Conservation (phyloP, 2,329 filamentous ascomycete species). For the Rhynchosporium graminicola region DNA sequence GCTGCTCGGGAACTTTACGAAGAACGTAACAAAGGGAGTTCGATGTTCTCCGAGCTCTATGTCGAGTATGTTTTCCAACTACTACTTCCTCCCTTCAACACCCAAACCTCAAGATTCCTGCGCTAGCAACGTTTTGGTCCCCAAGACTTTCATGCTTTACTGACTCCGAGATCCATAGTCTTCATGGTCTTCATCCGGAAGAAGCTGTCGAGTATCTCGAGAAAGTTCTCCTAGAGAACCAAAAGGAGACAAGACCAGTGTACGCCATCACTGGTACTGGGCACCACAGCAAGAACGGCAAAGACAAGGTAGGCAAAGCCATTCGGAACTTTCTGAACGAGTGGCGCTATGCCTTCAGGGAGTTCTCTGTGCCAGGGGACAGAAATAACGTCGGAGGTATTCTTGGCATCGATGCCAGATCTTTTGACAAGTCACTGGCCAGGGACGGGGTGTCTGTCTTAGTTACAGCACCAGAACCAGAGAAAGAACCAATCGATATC, state of each 20-base stretch:
- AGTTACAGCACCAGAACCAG: slow-evolving; percentile 32
- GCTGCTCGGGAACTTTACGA: slow-evolving; percentile 91
- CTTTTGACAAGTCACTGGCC: slow-evolving; percentile 63
- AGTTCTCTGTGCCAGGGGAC: slow-evolving; percentile 96
- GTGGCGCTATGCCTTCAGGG: slow-evolving; percentile 92
- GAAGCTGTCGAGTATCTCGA: slow-evolving; percentile 95
- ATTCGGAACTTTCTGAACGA: slow-evolving; percentile 90
- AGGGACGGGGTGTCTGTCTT: slow-evolving; percentile 45
- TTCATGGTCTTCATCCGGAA: slow-evolving; percentile 97
- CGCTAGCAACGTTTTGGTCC: too few species aligned
- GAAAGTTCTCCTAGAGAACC: slow-evolving; percentile 81
- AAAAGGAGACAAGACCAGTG: slow-evolving; percentile 69
- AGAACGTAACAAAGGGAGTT: slow-evolving; percentile 76
- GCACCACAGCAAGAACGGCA: slow-evolving; percentile 97
- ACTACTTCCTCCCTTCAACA: too few species aligned
- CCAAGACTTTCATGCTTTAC: too few species aligned
- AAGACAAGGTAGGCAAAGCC: slow-evolving; percentile 96
- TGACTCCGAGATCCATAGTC: slow-evolving; percentile 31
- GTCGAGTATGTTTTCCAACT: slow-evolving; percentile 57
- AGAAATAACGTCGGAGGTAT: slow-evolving; percentile 79
- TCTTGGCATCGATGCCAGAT: slow-evolving; percentile 65
- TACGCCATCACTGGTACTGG: slow-evolving; percentile 97
- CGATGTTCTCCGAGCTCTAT: slow-evolving; percentile 71
- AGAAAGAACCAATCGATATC: slow-evolving; percentile 52
- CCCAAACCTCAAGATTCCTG: too few species aligned